phyloP scores from a whole-genome alignment of 2,329 filamentous ascomycete genomes.

The Aspergillus versicolor region DNA sequence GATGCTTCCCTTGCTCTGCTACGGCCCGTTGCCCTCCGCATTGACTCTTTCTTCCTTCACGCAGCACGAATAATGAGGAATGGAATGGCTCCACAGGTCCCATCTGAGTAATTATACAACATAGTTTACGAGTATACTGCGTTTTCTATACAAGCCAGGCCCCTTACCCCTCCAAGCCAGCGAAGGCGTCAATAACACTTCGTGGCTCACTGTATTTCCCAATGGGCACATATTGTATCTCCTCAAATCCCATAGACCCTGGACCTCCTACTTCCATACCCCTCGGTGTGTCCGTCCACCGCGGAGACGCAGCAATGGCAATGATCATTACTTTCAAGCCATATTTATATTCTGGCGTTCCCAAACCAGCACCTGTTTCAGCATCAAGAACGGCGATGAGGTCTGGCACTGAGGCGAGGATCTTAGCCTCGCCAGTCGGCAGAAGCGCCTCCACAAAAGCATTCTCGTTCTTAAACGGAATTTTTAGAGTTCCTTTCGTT shows the following conservation, averaged over 20 bases:
- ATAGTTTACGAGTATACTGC: neutral
- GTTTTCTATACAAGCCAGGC: neutral
- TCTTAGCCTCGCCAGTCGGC: slow-evolving; percentile 15
- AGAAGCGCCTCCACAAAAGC: slow-evolving; percentile 21
- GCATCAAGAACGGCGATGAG: slow-evolving; percentile 57
- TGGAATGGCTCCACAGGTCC: neutral
- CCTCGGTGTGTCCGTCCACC: slow-evolving; percentile 46
- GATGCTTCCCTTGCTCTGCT: slow-evolving; percentile 20
- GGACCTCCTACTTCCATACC: slow-evolving; percentile 45
- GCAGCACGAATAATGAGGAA: slow-evolving; percentile 6
- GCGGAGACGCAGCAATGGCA: slow-evolving; percentile 49
- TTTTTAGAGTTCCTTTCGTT: slow-evolving; percentile 11
- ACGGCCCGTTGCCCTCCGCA: slow-evolving; percentile 23
- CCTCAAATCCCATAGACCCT: slow-evolving; percentile 20
- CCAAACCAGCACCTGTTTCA: slow-evolving; percentile 57
- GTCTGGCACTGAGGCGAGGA: slow-evolving; percentile 58
- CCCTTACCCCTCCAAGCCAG: neutral
- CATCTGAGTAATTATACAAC: neutral
- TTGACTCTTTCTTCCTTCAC: slow-evolving; percentile 26
- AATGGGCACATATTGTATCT: slow-evolving; percentile 20
- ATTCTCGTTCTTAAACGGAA: slow-evolving; percentile 33
- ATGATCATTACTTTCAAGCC: slow-evolving; percentile 53
- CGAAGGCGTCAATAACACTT: slow-evolving; percentile 26
- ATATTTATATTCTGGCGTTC: slow-evolving; percentile 58
- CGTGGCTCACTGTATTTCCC: slow-evolving; percentile 22